Evolutionary conservation across 2,329 filamentous ascomycete genomes (phyloP), one percentile per base, ranked within the genome.

Genomic region (Ceratocystis papillata): DNA sequence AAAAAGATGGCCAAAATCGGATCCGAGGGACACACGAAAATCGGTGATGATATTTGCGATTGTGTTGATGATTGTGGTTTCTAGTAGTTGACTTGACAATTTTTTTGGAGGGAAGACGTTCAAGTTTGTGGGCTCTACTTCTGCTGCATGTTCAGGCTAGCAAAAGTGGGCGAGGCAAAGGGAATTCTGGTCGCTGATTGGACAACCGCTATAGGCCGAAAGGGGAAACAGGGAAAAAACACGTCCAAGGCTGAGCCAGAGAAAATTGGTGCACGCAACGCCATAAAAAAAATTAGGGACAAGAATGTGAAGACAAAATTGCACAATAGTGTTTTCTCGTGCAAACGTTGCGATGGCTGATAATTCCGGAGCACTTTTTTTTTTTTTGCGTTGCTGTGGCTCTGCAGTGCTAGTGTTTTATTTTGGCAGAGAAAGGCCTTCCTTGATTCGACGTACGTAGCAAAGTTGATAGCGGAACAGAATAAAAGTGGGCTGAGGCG

Each of bases 401-500:
- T 20, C 20, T 25, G 50, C 50, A 25, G 6, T 41, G 37, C 50
- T 55, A 15, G 20, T 15, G 10, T 15, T 55, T 55, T 15, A 15
- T 55, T 55, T 30, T 28, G 20, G 22, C 28, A 25, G 50, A 20
- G 50, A 15, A 15, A 25, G 20, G 20, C 20, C 20, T 25, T 53
- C 1, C 48, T 53, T 8, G 48, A 53, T 22, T 22, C 12, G 8
- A 28, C 50, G 20, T 55, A 15, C 22, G 48, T 20, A 25, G 48
- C 48, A 28, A 48, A 22, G 46, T 48, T 48, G 6, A 55, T 22
- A 30, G 28, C 22, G 20, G 25, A 55, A 28, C 20, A 25, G 20
- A 55, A 55, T 55, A 55, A 55, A 55, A 55, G 50, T 55, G 50
- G 50, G 50, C 50, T 55, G 50, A 55, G 50, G 50, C 50, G 50